Evolutionary conservation across 352 stramenopile species (phyloP).

Genomic region (Sclerospora graminicola): DNA sequence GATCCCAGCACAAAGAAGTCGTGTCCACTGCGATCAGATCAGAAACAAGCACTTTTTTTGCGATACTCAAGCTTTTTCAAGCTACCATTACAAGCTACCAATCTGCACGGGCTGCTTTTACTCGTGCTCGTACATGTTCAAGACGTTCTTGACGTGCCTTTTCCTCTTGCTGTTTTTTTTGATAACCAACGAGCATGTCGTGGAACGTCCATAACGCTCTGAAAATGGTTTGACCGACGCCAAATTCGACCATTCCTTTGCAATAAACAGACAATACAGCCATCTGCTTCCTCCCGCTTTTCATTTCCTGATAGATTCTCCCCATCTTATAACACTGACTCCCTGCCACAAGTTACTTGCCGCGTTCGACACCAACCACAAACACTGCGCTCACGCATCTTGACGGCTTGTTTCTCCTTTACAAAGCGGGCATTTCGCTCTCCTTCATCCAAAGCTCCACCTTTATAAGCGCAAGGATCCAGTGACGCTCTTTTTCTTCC

Average conservation of each 20-base stretch:
- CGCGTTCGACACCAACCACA: slow-evolving; percentile 26
- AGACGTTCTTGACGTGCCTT: too few relatives aligned
- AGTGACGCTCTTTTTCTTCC: slow-evolving; percentile 11
- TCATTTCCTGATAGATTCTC: slow-evolving; percentile 26
- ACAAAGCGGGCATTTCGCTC: slow-evolving; percentile 14
- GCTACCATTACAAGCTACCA: slow-evolving; percentile 35
- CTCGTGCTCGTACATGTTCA: too few relatives aligned
- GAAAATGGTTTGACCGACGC: too few relatives aligned
- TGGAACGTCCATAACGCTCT: too few relatives aligned
- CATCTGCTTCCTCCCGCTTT: slow-evolving; percentile 14
- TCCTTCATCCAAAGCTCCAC: slow-evolving; percentile 27
- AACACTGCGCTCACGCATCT: slow-evolving; percentile 29
- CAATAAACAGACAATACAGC: slow-evolving; percentile 12
- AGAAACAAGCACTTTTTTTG: slow-evolving; percentile 18
- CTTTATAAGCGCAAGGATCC: slow-evolving; percentile 20
- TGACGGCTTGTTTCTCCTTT: slow-evolving; percentile 11
- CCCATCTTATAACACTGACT: slow-evolving; percentile 29
- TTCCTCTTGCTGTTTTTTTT: too few relatives aligned
- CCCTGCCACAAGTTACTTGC: slow-evolving; percentile 22
- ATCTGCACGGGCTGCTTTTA: not conserved
- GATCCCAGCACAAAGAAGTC: slow-evolving; percentile 19
- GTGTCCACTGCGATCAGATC: slow-evolving; percentile 23
- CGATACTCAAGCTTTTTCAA: slow-evolving; percentile 13
- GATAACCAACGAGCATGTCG: too few relatives aligned
- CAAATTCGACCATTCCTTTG: slow-evolving; percentile 2